Percentiles rank a stretch among this genome's conserved stretches.
Conservation (phyloP, 306 rosid genomes). For the Vigna trinervia region DNA sequence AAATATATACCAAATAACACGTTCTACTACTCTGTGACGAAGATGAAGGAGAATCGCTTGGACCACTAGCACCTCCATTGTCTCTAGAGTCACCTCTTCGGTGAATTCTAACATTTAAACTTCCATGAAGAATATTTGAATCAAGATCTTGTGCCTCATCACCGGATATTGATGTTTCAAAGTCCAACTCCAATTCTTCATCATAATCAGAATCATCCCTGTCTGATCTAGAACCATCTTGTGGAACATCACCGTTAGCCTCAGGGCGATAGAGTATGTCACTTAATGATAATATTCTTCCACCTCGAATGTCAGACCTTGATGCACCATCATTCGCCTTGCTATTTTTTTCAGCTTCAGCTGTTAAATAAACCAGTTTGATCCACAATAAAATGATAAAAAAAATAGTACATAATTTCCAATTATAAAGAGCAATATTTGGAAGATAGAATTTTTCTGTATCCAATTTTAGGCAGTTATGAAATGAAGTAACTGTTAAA, state of each 20-base stretch:
- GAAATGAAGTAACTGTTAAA: conserved; percentile 1
- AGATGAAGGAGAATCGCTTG: conserved; percentile 77
- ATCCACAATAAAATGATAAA: conserved; percentile 27
- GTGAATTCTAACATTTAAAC: conserved; percentile 87
- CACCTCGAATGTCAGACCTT: conserved; percentile 72
- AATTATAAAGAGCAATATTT: neutral
- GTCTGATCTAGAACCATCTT: conserved; percentile 89
- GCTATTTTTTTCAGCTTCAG: conserved; percentile 71
- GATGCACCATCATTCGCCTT: conserved; percentile 66
- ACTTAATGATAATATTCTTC: conserved; percentile 73
- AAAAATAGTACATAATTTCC: conserved; percentile 14
- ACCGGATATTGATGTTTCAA: conserved; percentile 86
- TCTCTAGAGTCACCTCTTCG: conserved; percentile 76
- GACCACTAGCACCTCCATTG: conserved; percentile 66
- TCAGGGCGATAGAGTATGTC: conserved; percentile 84
- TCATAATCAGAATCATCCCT: conserved; percentile 96
- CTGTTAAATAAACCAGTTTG: conserved; percentile 58
- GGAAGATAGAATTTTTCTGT: conserved; percentile 3
- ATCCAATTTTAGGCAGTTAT: conserved; percentile 14
- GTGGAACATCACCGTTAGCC: conserved; percentile 84
- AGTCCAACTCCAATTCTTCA: conserved; percentile 89
- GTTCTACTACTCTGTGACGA: conserved; percentile 67
- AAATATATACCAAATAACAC: conserved; percentile 68
- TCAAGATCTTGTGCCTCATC: conserved; percentile 84
- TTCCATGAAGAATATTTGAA: conserved; percentile 81